Percentiles rank a stretch among this genome's conserved stretches.
Conservation (phyloP, 2,329 filamentous ascomycete species). For the Onygena corvina region DNA sequence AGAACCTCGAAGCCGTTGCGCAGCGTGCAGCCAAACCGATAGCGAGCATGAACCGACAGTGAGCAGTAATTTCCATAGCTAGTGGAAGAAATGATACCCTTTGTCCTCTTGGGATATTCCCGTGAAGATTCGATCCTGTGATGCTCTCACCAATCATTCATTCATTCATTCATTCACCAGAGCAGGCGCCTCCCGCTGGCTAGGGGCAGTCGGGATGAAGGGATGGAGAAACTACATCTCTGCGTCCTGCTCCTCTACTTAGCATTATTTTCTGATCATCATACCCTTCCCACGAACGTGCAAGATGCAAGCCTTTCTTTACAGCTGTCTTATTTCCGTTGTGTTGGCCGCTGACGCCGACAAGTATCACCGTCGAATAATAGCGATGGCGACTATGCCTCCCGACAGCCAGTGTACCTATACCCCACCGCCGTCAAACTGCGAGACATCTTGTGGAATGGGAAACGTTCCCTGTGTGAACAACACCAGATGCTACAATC, state of each 20-base stretch:
- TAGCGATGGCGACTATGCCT: background rate
- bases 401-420: background rate
- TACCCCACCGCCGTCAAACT: background rate
- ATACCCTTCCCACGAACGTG: no score
- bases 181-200: no score
- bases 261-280: no score
- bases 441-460: slow-evolving; percentile 1
- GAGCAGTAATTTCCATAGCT: no score
- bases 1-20: no score
- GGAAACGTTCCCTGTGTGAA: slow-evolving; percentile 6
- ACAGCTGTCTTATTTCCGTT: background rate
- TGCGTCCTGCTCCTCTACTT: no score
- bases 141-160: background rate
- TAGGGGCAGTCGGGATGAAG: no score
- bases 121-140: background rate
- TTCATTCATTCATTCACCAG: no score
- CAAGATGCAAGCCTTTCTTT: background rate
- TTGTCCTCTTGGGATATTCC: background rate
- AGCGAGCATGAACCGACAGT: no score
- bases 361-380: background rate
- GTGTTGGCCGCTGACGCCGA: background rate
- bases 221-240: no score
- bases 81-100: background rate
- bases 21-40: no score
- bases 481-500: slow-evolving; percentile 4